Base-by-base conservation (phyloP, 176 grass and related monocot genomes). In the Triticum timopheevii region DNA sequence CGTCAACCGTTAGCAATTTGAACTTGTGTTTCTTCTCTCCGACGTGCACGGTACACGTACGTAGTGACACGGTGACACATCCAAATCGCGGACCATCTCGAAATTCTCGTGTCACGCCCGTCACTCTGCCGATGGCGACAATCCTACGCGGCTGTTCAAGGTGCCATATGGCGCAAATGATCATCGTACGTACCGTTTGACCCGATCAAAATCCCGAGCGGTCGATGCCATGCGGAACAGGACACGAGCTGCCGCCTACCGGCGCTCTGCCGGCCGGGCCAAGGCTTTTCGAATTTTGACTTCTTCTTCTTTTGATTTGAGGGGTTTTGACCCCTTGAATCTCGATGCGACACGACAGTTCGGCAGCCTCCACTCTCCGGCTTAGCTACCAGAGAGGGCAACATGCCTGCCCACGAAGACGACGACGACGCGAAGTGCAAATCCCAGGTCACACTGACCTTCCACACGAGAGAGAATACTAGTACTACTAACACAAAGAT, bases 321-420 rank as follows among this genome's bases (percentile, higher is more conserved):
- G 12, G 39, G 1, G 23, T 71, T 85, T 90, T 90, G 78, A 77
- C 83, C 62, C 62, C 35, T 19, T 10, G 2, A 12, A 73, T 45
- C 5, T 2, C 0, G 1, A 73, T 0, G 0, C 0, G 8, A 2
- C 6, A 54, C 11, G 25, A 13, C 31, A 4, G 89, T 87, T 87
- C 17, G 84, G 73, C 56, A 36, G 54, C 17, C 44, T 65, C 73
- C 80, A 42, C 35, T 23, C 69, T 40, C 34, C 16, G 38, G 8
- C 38, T 31, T 31, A 70, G 49, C 71, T 3, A 20, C 7, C 8
- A 39, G 12, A 36, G 65, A 1, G 2, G 22, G 39, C 40, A 2
- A 54, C 28, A 68, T 25, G 86, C 19, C 17, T 23, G 71, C 20
- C 69, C 63, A 8, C 23, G 23, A 35, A 66, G 23, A 36, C 70